Conservation (phyloP, 352 stramenopile species). For the Pythium dissotocum region DNA sequence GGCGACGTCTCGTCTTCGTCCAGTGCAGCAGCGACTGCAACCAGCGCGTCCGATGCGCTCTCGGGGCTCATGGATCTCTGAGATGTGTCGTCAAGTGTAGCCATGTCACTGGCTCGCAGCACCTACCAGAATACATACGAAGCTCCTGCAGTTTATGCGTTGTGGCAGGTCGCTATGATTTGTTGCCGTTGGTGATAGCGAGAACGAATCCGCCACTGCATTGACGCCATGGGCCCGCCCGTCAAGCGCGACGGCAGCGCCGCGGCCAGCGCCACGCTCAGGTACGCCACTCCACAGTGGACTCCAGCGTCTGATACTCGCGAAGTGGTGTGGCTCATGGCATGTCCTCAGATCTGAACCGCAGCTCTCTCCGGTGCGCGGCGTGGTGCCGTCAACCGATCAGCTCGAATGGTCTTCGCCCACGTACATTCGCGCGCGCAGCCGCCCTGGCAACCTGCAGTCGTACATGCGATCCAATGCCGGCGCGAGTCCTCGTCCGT, state of each 20-base stretch:
- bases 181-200: constrained; percentile 28
- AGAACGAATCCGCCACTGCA: constrained; percentile 17
- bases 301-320: neutral
- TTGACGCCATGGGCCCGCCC: constrained; percentile 11
- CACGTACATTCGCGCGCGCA: constrained; percentile 37
- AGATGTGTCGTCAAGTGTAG: constrained; percentile 8
- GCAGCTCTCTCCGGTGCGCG: neutral
- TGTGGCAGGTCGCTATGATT: constrained; percentile 19
- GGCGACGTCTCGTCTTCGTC: neutral
- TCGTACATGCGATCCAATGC: constrained; percentile 32
- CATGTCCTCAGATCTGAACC: constrained; percentile 13
- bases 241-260: constrained; percentile 18
- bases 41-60: constrained; percentile 7
- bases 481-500: constrained; percentile 22
- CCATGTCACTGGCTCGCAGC: constrained; percentile 5
- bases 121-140: neutral
- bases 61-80: constrained; percentile 14
- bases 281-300: constrained; percentile 9
- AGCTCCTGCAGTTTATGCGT: constrained; percentile 10
- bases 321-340: neutral
- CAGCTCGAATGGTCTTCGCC: constrained; percentile 38
- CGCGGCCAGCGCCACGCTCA: constrained; percentile 4
- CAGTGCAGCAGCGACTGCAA: neutral
- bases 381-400: constrained; percentile 3
- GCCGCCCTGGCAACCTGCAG: constrained; percentile 51